Conservation (phyloP, 2,329 filamentous ascomycete genomes). For the Dactylonectria estremocensis region DNA sequence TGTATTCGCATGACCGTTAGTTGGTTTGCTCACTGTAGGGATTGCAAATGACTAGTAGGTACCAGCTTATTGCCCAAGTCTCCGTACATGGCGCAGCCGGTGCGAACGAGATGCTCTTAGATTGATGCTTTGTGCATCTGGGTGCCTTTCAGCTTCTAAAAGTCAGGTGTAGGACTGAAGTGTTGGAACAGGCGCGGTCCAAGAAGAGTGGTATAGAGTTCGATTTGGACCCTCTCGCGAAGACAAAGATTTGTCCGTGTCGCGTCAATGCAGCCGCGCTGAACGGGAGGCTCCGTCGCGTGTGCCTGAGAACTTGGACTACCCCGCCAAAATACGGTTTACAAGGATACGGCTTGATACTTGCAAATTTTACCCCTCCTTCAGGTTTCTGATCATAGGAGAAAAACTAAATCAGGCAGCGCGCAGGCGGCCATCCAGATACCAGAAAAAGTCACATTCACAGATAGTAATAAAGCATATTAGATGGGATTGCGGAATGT, state of each 20-base stretch:
- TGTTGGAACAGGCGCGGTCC: not conserved
- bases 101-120: constrained; percentile 15
- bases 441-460: not conserved
- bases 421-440: not conserved
- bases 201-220: constrained; percentile 8
- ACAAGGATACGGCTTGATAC: constrained; percentile 39
- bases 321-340: constrained; percentile 49
- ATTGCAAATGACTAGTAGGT: constrained; percentile 34
- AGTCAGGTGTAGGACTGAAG: not conserved
- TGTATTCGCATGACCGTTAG: constrained; percentile 55
- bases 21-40: constrained; percentile 9
- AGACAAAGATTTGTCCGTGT: constrained; percentile 25
- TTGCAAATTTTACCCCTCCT: constrained; percentile 43
- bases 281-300: constrained; percentile 35
- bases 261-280: constrained; percentile 36
- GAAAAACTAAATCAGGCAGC: constrained; percentile 2
- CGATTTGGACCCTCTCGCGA: constrained; percentile 13
- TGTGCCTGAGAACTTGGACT: constrained; percentile 7
- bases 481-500: not conserved
- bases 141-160: constrained; percentile 4
- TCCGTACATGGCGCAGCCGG: constrained; percentile 78
- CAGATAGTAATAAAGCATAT: not conserved
- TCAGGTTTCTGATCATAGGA: not conserved
- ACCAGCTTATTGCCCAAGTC: constrained; percentile 91
- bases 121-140: constrained; percentile 3